A percentile compares a stretch with the other conserved stretches of the same genome.
Conservation (phyloP, 148 eudicot genomes). For the Agrostemma githago region DNA sequence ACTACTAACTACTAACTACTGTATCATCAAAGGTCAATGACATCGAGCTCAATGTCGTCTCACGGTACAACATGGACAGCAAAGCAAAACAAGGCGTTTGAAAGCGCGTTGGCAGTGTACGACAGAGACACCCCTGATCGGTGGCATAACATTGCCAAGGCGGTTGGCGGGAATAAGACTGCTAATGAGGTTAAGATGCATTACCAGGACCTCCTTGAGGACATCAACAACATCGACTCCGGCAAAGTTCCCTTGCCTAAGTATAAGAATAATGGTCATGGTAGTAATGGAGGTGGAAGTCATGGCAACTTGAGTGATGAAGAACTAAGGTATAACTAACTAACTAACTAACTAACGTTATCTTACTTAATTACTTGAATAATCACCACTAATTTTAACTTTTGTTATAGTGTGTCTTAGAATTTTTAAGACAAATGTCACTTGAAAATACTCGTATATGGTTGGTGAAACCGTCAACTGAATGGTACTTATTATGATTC, state of each 20-base stretch:
- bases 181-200: conserved; percentile 48
- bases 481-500: background rate
- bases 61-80: conserved; percentile 37
- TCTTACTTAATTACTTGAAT: background rate
- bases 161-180: conserved; percentile 45
- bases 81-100: conserved; percentile 54
- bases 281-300: conserved; percentile 4
- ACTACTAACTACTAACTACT: too few relatives aligned
- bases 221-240: conserved; percentile 41
- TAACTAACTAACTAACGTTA: background rate
- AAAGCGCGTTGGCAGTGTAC: conserved; percentile 50
- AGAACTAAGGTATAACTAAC: conserved; percentile 30
- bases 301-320: conserved; percentile 21
- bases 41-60: conserved; percentile 35
- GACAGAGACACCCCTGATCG: conserved; percentile 59
- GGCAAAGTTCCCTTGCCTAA: conserved; percentile 53
- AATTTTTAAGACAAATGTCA: too few relatives aligned
- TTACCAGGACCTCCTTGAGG: conserved; percentile 44
- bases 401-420: too few relatives aligned
- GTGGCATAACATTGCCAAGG: conserved; percentile 53
- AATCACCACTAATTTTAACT: background rate
- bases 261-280: conserved; percentile 20
- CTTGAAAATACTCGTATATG: too few relatives aligned
- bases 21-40: conserved; percentile 18
- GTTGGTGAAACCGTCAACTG: too few relatives aligned